These are phyloP conservation scores for sunflower (Helianthus annuus) DNA, from an alignment of 129 eudicot genomes.

Conservation along the genomic window DNA sequence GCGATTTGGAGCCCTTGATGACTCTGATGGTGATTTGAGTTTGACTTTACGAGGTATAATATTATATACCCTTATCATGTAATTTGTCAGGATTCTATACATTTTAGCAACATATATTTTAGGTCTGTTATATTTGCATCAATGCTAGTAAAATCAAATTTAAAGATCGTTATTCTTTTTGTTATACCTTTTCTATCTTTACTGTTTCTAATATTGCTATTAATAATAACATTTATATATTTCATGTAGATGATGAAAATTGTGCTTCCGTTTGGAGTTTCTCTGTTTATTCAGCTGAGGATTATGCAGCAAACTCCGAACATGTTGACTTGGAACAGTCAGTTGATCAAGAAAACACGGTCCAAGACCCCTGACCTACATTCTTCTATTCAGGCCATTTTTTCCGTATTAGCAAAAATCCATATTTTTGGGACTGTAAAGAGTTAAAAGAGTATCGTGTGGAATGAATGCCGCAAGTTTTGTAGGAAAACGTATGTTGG, in stretches of 20 bases:
- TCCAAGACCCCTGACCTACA: constrained; percentile 14
- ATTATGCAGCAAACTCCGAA: constrained; percentile 36
- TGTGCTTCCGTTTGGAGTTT: constrained; percentile 92
- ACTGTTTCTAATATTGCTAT: background rate
- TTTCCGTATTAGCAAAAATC: background rate
- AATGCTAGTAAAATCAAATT: background rate
- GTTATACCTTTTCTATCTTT: background rate
- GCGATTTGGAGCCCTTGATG: constrained; percentile 63
- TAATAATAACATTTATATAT: background rate
- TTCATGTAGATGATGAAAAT: constrained; percentile 68
- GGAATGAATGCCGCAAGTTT: constrained; percentile 6
- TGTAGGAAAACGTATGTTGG: background rate
- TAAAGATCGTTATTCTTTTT: background rate
- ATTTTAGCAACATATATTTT: background rate
- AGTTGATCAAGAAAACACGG: constrained; percentile 25
- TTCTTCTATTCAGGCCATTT: constrained; percentile 15
- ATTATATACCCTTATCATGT: background rate
- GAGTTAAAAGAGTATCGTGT: background rate
- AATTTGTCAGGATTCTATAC: background rate
- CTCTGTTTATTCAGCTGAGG: constrained; percentile 45
- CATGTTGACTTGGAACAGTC: constrained; percentile 30
- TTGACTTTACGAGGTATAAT: constrained; percentile 40
- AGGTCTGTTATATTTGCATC: background rate
- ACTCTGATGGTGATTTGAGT: constrained; percentile 45
- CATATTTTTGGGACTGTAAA: background rate